Evolutionary conservation across 768 basidiomycete species (phyloP), one percentile per base, ranked within the genome.

Genomic region (Tulasnella sp.): DNA sequence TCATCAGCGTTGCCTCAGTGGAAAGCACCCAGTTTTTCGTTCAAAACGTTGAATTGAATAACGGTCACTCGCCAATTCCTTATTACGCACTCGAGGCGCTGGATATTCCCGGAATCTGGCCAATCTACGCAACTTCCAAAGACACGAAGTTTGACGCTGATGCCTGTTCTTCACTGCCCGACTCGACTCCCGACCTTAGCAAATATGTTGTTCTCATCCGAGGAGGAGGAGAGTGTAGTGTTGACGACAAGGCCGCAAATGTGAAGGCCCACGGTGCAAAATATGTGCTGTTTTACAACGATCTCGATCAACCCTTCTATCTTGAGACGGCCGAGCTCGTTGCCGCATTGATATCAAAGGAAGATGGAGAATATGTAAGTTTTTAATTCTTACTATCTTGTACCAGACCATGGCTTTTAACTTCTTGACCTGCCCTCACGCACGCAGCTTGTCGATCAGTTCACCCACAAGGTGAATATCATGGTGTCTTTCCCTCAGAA

Each of bases 241-340:
- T 85, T 26, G 37, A 10, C 57, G 82, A 85, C 51, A 92, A 91
- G 81, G 82, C 89, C 20, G 83, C 83, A 1, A 89, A 91, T 81
- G 84, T 87, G 29, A 87, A 86, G 29, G 89, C 87, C 0, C 89
- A 89, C 79, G 89, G 89, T 3, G 89, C 85, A 0, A 85, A 85
- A 51, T 82, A 84, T 32, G 82, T 85, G 0, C 81, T 90, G 35
- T 88, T 91, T 78, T 91, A 72, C 71, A 42, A 70, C 26, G 40
- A 70, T 29, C 20, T 48, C 2, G 46, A 26, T n/a, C 32, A 16
- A 67, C 90, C 88, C 79, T 88, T 89, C 61, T 84, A 81, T 5
- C 86, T 89, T 77, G 15, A 20, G 26, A 55, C 46, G 18, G 9
- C 42, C 11, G 55, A 73, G 29, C 46, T 44, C 51, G 44, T 75